phyloP scores from a whole-genome alignment of 352 stramenopile species.

The Phytophthora ohioensis region DNA sequence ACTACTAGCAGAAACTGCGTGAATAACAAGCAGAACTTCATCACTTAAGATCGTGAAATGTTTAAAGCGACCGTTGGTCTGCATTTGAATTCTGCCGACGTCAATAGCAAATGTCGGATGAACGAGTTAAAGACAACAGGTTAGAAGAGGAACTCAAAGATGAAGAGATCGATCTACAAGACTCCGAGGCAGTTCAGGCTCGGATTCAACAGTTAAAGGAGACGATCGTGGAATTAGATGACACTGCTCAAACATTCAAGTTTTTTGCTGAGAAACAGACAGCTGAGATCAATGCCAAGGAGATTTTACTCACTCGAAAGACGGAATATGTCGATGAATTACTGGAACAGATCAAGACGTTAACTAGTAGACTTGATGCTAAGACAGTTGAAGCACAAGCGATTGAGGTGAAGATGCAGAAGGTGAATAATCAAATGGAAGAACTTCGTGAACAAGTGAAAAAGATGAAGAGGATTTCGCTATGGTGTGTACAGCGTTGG shows the following conservation, averaged over 20 bases:
- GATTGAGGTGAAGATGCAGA: constrained; percentile 28
- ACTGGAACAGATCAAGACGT: constrained; percentile 49
- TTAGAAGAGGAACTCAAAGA: constrained; percentile 1
- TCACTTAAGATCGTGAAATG: constrained; percentile 16
- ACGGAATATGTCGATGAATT: constrained; percentile 72
- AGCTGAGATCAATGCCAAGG: constrained; percentile 74
- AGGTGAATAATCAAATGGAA: constrained; percentile 37
- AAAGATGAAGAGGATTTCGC: constrained; percentile 79
- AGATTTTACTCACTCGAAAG: constrained; percentile 67
- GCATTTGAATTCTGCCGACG: constrained; percentile 9
- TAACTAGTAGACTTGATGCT: constrained; percentile 17
- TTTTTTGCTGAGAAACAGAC: constrained; percentile 64
- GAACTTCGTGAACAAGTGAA: constrained; percentile 58
- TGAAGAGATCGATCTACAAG: constrained; percentile 2
- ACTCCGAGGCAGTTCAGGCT: constrained; percentile 8
- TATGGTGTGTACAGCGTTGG: constrained; percentile 63
- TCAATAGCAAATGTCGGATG: constrained; percentile 24
- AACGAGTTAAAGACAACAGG: neutral
- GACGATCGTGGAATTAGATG: constrained; percentile 35
- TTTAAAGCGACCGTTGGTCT: constrained; percentile 33
- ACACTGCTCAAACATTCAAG: constrained; percentile 49
- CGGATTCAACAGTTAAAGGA: constrained; percentile 27
- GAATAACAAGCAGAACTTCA: neutral
- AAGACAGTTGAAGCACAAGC: constrained; percentile 26
- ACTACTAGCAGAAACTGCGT: constrained; percentile 9